Conservation (phyloP, 257 asterid species). For the Solanum microdontum region DNA sequence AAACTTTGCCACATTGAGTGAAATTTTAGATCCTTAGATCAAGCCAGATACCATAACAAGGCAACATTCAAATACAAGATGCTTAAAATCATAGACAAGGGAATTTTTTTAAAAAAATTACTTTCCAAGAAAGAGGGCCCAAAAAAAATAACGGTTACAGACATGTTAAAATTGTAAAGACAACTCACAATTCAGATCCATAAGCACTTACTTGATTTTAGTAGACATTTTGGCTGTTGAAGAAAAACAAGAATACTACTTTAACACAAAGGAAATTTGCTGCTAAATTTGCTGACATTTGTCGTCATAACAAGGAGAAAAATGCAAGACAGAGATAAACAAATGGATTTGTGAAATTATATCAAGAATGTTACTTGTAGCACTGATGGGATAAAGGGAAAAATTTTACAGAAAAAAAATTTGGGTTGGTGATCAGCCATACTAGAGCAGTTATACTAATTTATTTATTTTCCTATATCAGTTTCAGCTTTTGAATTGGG, state of each 20-base stretch:
- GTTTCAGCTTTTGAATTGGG: background rate
- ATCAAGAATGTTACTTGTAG: background rate
- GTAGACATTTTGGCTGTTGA: slow-evolving; percentile 39
- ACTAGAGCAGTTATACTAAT: background rate
- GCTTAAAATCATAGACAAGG: background rate
- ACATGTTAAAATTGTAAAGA: background rate
- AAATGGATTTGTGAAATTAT: background rate
- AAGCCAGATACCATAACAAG: background rate
- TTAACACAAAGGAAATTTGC: background rate
- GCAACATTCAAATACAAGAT: background rate
- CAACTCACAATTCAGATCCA: background rate
- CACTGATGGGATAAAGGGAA: background rate
- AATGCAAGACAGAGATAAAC: background rate
- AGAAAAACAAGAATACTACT: background rate
- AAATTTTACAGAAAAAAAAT: background rate
- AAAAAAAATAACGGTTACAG: background rate
- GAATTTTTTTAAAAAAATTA: background rate
- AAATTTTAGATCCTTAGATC: slow-evolving; percentile 2
- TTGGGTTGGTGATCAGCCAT: background rate
- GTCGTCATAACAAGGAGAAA: background rate
- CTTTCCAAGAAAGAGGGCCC: background rate
- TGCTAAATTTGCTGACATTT: slow-evolving; percentile 3
- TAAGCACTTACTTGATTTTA: slow-evolving; percentile 63
- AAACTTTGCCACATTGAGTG: background rate
- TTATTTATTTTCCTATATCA: background rate